A percentile compares a stretch with the other conserved stretches of the same genome.
Conservation (phyloP, 805 yeast species). For the Candida ovalis region DNA sequence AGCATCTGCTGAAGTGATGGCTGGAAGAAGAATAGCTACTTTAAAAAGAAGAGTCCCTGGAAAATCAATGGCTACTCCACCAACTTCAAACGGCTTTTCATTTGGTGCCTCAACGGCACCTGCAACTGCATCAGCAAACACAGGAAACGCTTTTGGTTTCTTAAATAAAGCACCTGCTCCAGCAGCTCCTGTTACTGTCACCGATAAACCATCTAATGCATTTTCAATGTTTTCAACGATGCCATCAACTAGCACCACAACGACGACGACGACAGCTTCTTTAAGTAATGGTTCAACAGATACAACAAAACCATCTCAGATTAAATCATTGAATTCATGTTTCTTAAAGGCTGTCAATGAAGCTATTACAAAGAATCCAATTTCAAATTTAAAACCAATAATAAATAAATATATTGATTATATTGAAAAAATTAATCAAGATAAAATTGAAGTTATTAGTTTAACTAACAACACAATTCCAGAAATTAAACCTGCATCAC, state of each 20-base stretch:
- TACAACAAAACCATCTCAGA: slow-evolving; percentile 37
- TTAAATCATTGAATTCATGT: slow-evolving; percentile 63
- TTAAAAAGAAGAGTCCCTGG: slow-evolving; percentile 42
- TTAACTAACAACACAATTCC: slow-evolving; percentile 1
- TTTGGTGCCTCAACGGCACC: neutral
- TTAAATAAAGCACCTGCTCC: slow-evolving; percentile 1
- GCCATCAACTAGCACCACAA: slow-evolving; percentile 1
- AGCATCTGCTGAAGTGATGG: slow-evolving; percentile 62
- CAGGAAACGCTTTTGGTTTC: slow-evolving; percentile 13
- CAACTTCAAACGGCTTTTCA: slow-evolving; percentile 10
- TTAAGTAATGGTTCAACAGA: slow-evolving; percentile 1
- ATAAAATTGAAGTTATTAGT: slow-evolving; percentile 22
- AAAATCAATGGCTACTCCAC: neutral
- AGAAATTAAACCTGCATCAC: neutral
- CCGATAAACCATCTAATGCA: neutral
- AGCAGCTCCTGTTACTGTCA: neutral
- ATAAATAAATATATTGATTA: slow-evolving; percentile 58
- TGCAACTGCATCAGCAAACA: neutral
- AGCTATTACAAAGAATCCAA: slow-evolving; percentile 40
- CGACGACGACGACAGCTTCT: neutral
- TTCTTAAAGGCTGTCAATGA: slow-evolving; percentile 48
- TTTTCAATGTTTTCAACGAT: neutral
- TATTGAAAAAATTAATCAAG: slow-evolving; percentile 35
- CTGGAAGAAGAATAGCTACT: slow-evolving; percentile 64
- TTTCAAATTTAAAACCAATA: slow-evolving; percentile 52